phyloP scores from a whole-genome alignment of 306 rosid genomes.

The Acacia melanoxylon region DNA sequence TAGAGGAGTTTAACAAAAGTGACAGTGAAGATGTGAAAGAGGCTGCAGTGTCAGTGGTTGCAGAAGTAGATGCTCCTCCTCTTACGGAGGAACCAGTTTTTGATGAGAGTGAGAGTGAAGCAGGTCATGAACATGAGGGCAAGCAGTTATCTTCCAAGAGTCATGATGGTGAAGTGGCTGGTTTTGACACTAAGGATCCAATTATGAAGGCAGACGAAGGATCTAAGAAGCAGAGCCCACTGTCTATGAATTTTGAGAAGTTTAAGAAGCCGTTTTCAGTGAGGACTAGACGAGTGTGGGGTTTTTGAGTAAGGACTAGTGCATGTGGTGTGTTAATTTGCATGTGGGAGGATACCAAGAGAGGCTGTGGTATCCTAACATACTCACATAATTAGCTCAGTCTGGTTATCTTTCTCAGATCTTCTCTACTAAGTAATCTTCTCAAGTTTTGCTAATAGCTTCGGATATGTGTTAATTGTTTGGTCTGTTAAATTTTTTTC shows the following conservation, averaged over 20 bases:
- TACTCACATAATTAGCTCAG: not conserved
- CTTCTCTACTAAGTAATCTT: not conserved
- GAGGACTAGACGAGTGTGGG: slow-evolving; percentile 42
- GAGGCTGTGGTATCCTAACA: no score
- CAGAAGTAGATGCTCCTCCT: slow-evolving; percentile 31
- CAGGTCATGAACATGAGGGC: slow-evolving; percentile 26
- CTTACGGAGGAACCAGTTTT: slow-evolving; percentile 42
- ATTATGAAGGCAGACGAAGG: slow-evolving; percentile 27
- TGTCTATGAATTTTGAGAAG: slow-evolving; percentile 40
- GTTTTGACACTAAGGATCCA: slow-evolving; percentile 26
- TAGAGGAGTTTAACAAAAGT: slow-evolving; percentile 21
- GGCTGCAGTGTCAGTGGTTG: slow-evolving; percentile 23
- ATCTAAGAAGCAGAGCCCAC: slow-evolving; percentile 37
- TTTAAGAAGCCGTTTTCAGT: slow-evolving; percentile 53
- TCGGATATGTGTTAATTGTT: slow-evolving; percentile 9
- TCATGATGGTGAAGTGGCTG: slow-evolving; percentile 36
- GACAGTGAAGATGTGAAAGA: slow-evolving; percentile 29
- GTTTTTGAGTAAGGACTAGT: slow-evolving; percentile 13
- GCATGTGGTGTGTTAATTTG: slow-evolving; percentile 14
- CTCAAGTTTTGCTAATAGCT: slow-evolving; percentile 17
- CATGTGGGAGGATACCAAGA: not conserved
- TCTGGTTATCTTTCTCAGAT: not conserved
- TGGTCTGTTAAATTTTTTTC: slow-evolving; percentile 20
- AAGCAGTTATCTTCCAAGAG: slow-evolving; percentile 35
- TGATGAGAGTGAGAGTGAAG: slow-evolving; percentile 56